Conservation (phyloP, 1,284 basidiomycete genomes). For the Apiotrichum porosum region DNA sequence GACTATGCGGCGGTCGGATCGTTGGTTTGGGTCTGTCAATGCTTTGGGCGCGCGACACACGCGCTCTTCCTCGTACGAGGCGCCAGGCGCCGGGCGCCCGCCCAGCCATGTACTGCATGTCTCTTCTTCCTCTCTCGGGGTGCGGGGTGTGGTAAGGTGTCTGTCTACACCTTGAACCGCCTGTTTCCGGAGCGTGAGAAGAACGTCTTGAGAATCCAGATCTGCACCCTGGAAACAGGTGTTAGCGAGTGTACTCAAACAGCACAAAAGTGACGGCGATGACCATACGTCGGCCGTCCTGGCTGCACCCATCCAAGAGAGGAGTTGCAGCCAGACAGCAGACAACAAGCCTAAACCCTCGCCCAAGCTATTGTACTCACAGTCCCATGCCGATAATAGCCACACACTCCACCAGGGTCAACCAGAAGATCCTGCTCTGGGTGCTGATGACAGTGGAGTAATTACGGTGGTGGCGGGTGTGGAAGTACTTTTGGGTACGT, state of each 20-base stretch:
- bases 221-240: slow-evolving; percentile 60
- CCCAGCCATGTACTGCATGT: too few species aligned
- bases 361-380: slow-evolving; percentile 21
- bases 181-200: slow-evolving; percentile 71
- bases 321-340: too few species aligned
- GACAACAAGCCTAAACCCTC: too few species aligned
- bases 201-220: slow-evolving; percentile 87
- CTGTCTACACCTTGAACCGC: slow-evolving; percentile 21
- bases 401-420: slow-evolving; percentile 69
- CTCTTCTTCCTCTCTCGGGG: too few species aligned
- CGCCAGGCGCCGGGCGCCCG: too few species aligned
- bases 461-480: slow-evolving; percentile 40
- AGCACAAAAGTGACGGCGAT: too few species aligned
- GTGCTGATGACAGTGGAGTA: slow-evolving; percentile 41
- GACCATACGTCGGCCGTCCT: neutral
- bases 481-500: slow-evolving; percentile 76
- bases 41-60: too few species aligned
- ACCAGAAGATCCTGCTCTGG: slow-evolving; percentile 70
- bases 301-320: too few species aligned
- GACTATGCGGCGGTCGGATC: too few species aligned
- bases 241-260: slow-evolving; percentile 1
- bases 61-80: too few species aligned
- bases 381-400: slow-evolving; percentile 73
- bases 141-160: too few species aligned
- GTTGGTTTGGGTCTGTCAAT: too few species aligned